Evolutionary conservation across 2,329 filamentous ascomycete species (phyloP).

Genomic region (Xylariomycetidae sp.): DNA sequence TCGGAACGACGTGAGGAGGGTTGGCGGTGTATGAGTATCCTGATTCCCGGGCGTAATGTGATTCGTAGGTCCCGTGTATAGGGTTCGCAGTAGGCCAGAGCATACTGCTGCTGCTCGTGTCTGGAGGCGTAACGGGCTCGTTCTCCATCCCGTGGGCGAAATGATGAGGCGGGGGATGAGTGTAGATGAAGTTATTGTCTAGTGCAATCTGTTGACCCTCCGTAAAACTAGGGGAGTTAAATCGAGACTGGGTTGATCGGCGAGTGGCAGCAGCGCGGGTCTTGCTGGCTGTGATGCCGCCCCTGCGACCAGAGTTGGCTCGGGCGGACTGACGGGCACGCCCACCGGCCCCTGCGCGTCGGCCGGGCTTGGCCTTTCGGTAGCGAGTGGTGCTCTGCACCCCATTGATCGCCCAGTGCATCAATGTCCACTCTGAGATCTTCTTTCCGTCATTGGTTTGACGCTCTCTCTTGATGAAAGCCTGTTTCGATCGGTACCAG

Average conservation of each 20-base stretch:
- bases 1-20: background rate
- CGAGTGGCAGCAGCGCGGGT: slow-evolving; percentile 16
- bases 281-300: slow-evolving; percentile 20
- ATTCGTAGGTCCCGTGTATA: background rate
- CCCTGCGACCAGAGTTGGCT: slow-evolving; percentile 23
- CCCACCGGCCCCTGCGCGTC: slow-evolving; percentile 10
- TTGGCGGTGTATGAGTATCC: background rate
- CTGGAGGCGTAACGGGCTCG: background rate
- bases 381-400: slow-evolving; percentile 85
- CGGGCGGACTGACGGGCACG: slow-evolving; percentile 11
- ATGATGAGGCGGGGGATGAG: no score
- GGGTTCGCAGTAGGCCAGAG: background rate
- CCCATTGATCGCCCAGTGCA: slow-evolving; percentile 65
- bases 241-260: background rate
- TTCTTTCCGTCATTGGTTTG: slow-evolving; percentile 57
- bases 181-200: no score
- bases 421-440: slow-evolving; percentile 72
- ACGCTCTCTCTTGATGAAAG: slow-evolving; percentile 37
- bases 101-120: background rate
- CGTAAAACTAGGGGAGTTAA: no score
- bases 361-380: slow-evolving; percentile 46
- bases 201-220: no score
- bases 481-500: slow-evolving; percentile 18
- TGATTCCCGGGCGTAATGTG: background rate
- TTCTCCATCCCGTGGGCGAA: no score